Percentiles rank a stretch among this genome's conserved stretches.
Evolutionary conservation across 1,284 basidiomycete genomes (phyloP).

Genomic region (Microbotryomycetes sp.): DNA sequence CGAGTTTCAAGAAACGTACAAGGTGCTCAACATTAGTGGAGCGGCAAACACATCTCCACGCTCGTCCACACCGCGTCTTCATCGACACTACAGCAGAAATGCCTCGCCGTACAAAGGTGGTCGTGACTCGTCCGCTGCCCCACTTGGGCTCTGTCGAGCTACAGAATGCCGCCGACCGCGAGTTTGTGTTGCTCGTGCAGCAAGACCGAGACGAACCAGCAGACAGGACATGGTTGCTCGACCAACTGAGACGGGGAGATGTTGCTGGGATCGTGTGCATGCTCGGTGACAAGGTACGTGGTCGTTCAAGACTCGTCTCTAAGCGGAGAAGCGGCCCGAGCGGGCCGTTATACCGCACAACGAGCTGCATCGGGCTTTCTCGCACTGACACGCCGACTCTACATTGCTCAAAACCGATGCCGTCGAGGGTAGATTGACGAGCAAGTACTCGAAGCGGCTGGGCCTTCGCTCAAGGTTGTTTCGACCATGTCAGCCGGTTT

Average conservation of each 20-base stretch:
- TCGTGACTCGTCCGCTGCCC: slow-evolving; percentile 62
- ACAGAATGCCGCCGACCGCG: slow-evolving; percentile 47
- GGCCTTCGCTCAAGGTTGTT: slow-evolving; percentile 55
- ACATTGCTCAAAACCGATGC: not conserved
- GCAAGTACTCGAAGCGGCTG: slow-evolving; percentile 63
- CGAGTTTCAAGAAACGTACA: too few relatives aligned
- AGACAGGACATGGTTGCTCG: slow-evolving; percentile 66
- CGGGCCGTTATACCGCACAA: not conserved
- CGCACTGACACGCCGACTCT: slow-evolving; percentile 42
- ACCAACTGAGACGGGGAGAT: slow-evolving; percentile 53
- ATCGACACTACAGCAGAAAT: too few relatives aligned
- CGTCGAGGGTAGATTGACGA: slow-evolving; percentile 53
- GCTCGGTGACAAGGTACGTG: slow-evolving; percentile 61
- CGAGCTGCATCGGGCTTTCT: slow-evolving; percentile 31
- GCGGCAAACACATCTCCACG: too few relatives aligned
- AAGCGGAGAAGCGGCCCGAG: not conserved
- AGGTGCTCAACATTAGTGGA: too few relatives aligned
- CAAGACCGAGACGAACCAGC: slow-evolving; percentile 64
- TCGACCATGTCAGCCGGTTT: slow-evolving; percentile 62
- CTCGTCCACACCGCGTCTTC: too few relatives aligned
- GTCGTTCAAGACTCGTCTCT: not conserved
- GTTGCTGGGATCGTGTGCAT: slow-evolving; percentile 60
- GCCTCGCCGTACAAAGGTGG: too few relatives aligned
- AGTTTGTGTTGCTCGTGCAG: slow-evolving; percentile 46
- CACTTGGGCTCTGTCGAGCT: slow-evolving; percentile 49